Base-by-base conservation (phyloP, 352 stramenopile species). In the Pythium periplocum region DNA sequence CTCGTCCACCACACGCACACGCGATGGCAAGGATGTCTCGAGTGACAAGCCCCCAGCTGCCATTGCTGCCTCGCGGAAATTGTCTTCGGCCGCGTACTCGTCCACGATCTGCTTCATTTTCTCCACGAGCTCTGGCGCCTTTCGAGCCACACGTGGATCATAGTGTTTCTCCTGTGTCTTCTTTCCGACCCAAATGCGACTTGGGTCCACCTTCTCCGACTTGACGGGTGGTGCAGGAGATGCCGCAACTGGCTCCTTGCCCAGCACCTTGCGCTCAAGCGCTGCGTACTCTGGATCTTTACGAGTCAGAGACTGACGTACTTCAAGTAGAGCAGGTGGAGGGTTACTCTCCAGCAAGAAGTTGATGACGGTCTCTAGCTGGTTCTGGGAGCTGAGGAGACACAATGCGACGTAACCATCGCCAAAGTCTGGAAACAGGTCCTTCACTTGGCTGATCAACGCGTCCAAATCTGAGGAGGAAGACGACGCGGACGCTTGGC, bases 341-440 rank as follows among this genome's bases (percentile, higher is more conserved):
- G 57, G 62, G 41, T 70, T 70, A 26, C 54, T 58, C 47, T 77
- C 68, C 9, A 77, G 59, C 4, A 77, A 37, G 37, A 59, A 63
- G 50, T 73, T 71, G 54, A 77, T 71, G n/a, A 71, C 68, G 0
- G 57, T 65, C 45, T 77, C 68, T 2, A 71, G 48, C 34, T 73
- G 45, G 38, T 61, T 49, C 36, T 73, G 51, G 10, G 55, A 67
- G n/a, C 42, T 52, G 6, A 62, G 52, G 31, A 73, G 44, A 48
- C 61, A 71, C 33, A 77, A 53, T 26, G 65, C 57, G 34, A 73
- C 57, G 49, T 68, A 77, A 6, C 68, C 68, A 45, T 73, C 68
- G 9, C 64, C 64, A n/a, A 77, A 45, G 45, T 71, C 62, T 9
- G 68, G 68, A 33, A 77, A 73, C 35, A 77, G 50, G 46, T 77